phyloP scores from a whole-genome alignment of 148 eudicot genomes.

The Vaccinium myrtillus region DNA sequence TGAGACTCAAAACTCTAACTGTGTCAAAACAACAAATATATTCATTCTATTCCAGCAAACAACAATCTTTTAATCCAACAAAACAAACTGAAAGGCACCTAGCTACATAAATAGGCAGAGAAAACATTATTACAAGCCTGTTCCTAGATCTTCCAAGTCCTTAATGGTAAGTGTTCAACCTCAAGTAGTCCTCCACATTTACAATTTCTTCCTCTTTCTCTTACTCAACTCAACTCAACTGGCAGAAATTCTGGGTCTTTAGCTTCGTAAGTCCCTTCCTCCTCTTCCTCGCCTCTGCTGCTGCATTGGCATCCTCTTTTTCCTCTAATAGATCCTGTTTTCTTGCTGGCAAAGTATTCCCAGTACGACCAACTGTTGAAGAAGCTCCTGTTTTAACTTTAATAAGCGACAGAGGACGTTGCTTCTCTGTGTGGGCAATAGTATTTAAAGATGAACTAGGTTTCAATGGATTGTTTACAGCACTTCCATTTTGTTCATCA shows the following conservation, averaged over 20 bases:
- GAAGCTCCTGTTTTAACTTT: conserved; percentile 4
- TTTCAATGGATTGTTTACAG: conserved; percentile 12
- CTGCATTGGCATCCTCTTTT: conserved; percentile 34
- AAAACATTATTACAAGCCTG: background rate
- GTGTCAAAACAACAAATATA: background rate
- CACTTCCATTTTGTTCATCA: background rate
- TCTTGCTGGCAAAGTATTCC: background rate
- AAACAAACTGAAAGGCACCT: background rate
- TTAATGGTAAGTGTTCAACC: background rate
- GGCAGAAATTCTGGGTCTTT: conserved; percentile 31
- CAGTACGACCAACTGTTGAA: background rate
- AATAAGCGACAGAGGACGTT: background rate
- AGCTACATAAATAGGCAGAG: background rate
- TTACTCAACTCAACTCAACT: background rate
- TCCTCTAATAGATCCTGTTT: background rate
- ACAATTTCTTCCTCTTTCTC: background rate
- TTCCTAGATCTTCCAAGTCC: background rate
- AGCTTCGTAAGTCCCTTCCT: conserved; percentile 43
- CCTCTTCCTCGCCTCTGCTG: conserved; percentile 57
- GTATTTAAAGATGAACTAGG: conserved; percentile 18
- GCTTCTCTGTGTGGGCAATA: background rate
- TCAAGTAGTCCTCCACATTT: background rate
- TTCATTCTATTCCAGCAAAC: background rate
- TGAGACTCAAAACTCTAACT: background rate
- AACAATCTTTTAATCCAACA: background rate